Percentiles rank a stretch among this genome's conserved stretches.
Conservation (phyloP, 192 early-diverging fungal genomes). For the Gigaspora rosea region DNA sequence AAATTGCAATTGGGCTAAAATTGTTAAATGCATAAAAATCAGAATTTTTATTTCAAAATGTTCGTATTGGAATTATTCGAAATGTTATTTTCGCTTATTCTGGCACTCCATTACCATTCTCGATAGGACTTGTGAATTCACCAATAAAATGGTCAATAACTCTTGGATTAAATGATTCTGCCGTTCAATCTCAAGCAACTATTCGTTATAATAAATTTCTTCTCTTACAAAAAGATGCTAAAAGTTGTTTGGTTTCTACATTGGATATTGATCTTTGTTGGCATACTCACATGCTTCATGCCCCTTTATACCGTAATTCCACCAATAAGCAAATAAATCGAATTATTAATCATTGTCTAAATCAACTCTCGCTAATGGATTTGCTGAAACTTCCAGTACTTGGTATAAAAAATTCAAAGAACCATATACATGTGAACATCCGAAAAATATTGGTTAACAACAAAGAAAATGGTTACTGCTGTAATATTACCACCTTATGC, state of each 20-base stretch:
- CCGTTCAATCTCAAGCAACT: conserved; percentile 37
- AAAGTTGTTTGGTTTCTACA: conserved; percentile 55
- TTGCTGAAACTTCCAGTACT: conserved; percentile 48
- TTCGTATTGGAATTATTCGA: conserved; percentile 27
- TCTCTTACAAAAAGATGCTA: conserved; percentile 41
- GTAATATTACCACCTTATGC: conserved; percentile 41
- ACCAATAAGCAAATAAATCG: conserved; percentile 45
- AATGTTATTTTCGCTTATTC: conserved; percentile 41
- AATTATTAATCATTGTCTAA: conserved; percentile 62
- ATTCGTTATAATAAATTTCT: conserved; percentile 52
- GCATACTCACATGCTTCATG: conserved; percentile 69
- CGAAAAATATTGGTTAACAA: conserved; percentile 28
- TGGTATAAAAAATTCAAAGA: conserved; percentile 54
- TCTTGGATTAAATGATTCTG: conserved; percentile 34
- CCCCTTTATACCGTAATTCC: conserved; percentile 54
- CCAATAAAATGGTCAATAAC: conserved; percentile 49
- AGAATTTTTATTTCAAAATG: not conserved
- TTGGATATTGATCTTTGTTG: conserved; percentile 68
- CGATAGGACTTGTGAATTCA: conserved; percentile 54
- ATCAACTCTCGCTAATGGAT: conserved; percentile 35
- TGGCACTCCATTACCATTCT: conserved; percentile 42
- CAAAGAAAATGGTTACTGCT: conserved; percentile 32
- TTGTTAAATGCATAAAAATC: conserved; percentile 20
- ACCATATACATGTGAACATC: conserved; percentile 42
- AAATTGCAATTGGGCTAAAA: conserved; percentile 19